Evolutionary conservation across 345 rosid species (phyloP).

Genomic region (Camelina laxa): DNA sequence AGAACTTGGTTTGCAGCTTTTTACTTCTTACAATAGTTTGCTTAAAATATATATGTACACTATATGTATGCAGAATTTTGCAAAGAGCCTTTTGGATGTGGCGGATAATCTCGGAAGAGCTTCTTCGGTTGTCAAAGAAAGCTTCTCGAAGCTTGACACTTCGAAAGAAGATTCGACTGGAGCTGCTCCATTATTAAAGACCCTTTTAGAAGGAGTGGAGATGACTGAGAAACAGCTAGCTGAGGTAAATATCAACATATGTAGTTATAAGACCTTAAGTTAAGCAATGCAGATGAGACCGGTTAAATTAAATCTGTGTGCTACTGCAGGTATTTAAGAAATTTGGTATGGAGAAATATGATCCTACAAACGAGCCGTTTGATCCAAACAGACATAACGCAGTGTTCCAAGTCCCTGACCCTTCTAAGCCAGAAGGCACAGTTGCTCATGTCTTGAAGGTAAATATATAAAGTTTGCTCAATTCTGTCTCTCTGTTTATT

Average conservation of each 20-base stretch:
- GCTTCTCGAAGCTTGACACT: conserved; percentile 72
- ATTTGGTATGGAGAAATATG: conserved; percentile 72
- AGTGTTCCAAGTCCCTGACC: conserved; percentile 75
- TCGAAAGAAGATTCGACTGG: conserved; percentile 55
- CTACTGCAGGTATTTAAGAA: conserved; percentile 69
- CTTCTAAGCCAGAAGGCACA: conserved; percentile 83
- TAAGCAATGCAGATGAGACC: neutral
- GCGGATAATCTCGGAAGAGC: conserved; percentile 97
- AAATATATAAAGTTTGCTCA: conserved; percentile 3
- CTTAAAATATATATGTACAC: neutral
- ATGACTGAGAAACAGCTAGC: conserved; percentile 94
- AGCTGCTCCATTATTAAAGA: conserved; percentile 69
- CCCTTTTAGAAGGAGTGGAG: conserved; percentile 91
- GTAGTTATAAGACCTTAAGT: neutral
- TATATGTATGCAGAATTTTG: conserved; percentile 64
- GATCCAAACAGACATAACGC: conserved; percentile 94
- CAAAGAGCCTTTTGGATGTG: conserved; percentile 81
- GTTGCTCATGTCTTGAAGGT: conserved; percentile 91
- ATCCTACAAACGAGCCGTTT: conserved; percentile 82
- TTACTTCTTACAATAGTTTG: neutral
- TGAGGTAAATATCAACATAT: conserved; percentile 54
- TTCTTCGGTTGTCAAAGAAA: conserved; percentile 78
- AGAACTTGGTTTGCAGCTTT: neutral
- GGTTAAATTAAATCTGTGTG: neutral
- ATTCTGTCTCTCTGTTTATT: conserved; percentile 1